These are phyloP conservation scores for Saturnispora dispora DNA, from an alignment of 805 yeast species.

Conservation along the genomic window DNA sequence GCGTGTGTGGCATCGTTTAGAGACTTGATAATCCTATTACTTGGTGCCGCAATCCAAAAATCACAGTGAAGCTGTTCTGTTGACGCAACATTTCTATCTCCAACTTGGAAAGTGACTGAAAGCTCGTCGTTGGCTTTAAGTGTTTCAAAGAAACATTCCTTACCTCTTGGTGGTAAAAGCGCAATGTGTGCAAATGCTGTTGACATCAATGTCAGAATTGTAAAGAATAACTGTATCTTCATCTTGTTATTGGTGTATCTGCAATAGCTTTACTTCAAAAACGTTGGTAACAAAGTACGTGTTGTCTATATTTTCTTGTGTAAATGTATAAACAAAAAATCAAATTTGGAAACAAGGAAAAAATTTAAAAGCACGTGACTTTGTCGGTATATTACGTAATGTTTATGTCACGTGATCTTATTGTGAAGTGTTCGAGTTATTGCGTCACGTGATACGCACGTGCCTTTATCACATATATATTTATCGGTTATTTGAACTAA, in stretches of 20 bases:
- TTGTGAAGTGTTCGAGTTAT: not conserved
- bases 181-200: constrained; percentile 60
- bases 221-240: not conserved
- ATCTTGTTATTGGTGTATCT: not conserved
- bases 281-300: not conserved
- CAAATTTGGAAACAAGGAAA: not conserved
- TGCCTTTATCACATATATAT: not conserved
- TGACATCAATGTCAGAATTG: constrained; percentile 7
- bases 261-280: not conserved
- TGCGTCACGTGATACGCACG: not conserved
- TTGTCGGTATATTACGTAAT: not conserved
- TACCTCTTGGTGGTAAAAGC: constrained; percentile 71
- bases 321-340: not conserved
- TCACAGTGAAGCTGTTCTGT: constrained; percentile 58
- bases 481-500: not conserved
- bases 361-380: not conserved
- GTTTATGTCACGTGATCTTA: not conserved
- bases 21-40: constrained; percentile 42
- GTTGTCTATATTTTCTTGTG: not conserved
- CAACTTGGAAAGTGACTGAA: constrained; percentile 86
- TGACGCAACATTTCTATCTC: constrained; percentile 72
- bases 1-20: constrained; percentile 66
- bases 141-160: constrained; percentile 80
- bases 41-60: constrained; percentile 41
- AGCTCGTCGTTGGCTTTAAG: constrained; percentile 78